Evolutionary conservation across 805 yeast species (phyloP).

Genomic region (Cyberlindnera amylophila): DNA sequence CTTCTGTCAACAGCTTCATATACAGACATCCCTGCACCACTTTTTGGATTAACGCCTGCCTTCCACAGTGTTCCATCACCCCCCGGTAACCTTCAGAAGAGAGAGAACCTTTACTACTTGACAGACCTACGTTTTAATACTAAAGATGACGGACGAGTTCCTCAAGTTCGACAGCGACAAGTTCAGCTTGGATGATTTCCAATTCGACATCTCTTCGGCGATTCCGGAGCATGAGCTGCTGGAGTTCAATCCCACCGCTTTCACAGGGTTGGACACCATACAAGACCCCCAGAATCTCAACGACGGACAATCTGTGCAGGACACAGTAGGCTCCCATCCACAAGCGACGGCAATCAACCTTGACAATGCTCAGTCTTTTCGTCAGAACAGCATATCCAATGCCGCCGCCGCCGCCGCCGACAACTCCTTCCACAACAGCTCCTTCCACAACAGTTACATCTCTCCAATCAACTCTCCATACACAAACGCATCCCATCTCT

Average conservation of each 20-base stretch:
- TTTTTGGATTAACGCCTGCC: too few relatives aligned
- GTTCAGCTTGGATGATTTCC: conserved; percentile 24
- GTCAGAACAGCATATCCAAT: conserved; percentile 6
- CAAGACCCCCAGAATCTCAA: not conserved
- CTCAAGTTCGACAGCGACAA: conserved; percentile 22
- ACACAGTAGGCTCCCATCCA: not conserved
- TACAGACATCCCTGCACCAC: too few relatives aligned
- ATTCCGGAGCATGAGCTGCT: conserved; percentile 29
- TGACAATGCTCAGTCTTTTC: conserved; percentile 1
- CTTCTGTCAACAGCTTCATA: too few relatives aligned
- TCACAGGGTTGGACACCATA: conserved; percentile 12
- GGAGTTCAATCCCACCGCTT: conserved; percentile 20
- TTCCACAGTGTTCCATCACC: too few relatives aligned
- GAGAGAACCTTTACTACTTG: too few relatives aligned
- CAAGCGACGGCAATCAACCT: not conserved
- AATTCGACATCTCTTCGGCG: conserved; percentile 24
- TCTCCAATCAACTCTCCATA: conserved; percentile 26
- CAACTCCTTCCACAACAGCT: conserved; percentile 14
- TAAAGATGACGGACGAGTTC: conserved; percentile 24
- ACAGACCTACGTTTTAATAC: not conserved
- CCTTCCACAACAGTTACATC: conserved; percentile 16
- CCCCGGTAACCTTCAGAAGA: too few relatives aligned
- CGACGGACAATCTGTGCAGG: not conserved
- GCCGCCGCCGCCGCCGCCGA: conserved; percentile 8
- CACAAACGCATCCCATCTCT: conserved; percentile 14